A percentile compares a stretch with the other conserved stretches of the same genome.
These are phyloP conservation scores for Pestalotiopsis sp. DNA, from an alignment of 2,329 filamentous ascomycete species.

Conservation along the genomic window DNA sequence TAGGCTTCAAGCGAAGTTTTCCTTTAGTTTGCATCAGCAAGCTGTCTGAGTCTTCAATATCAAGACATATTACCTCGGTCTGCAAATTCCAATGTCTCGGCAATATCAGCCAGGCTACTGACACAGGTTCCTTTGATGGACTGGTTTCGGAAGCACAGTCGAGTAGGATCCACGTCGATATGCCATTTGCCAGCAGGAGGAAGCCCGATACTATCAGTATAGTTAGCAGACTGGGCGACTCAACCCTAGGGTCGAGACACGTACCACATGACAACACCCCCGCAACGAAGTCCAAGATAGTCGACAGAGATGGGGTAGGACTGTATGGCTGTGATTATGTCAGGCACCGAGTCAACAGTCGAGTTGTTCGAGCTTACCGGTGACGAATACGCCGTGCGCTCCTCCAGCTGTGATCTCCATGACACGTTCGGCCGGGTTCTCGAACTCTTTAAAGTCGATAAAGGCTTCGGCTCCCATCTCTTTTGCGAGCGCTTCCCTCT, in stretches of 20 bases:
- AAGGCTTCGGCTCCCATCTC: conserved; percentile 56
- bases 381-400: conserved; percentile 17
- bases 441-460: conserved; percentile 52
- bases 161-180: conserved; percentile 14
- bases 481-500: conserved; percentile 45
- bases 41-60: neutral
- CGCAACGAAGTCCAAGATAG: conserved; percentile 13
- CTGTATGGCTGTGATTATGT: conserved; percentile 12
- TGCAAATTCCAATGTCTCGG: conserved; percentile 17
- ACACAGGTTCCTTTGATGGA: conserved; percentile 16
- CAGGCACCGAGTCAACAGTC: neutral
- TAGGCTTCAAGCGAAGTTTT: conserved; percentile 12
- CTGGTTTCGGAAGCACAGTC: conserved; percentile 13
- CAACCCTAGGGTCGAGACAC: neutral
- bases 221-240: neutral
- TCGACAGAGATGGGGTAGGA: conserved; percentile 16
- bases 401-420: conserved; percentile 16
- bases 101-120: conserved; percentile 16
- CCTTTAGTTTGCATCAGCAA: conserved; percentile 1
- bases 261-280: conserved; percentile 17
- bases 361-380: conserved; percentile 5
- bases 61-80: conserved; percentile 12
- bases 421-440: conserved; percentile 15
- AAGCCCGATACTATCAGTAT: conserved; percentile 15
- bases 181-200: conserved; percentile 16